Percentiles rank a stretch among this genome's conserved stretches.
Conservation (phyloP, 371 early-diverging fungal species). For the Mucor ambiguus region DNA sequence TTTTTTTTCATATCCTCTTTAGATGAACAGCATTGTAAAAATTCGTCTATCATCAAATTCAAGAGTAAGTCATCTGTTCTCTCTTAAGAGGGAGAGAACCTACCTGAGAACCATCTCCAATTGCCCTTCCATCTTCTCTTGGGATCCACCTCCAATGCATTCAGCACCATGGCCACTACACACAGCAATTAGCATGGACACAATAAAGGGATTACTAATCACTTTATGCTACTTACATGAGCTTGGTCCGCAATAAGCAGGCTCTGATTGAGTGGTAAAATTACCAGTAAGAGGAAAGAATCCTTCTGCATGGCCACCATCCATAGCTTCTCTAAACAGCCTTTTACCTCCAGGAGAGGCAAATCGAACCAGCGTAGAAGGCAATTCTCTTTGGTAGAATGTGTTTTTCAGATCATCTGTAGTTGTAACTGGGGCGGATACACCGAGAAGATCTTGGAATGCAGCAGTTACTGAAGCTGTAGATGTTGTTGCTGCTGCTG, state of each 20-base stretch:
- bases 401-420: conserved; percentile 56
- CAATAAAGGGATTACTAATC: conserved; percentile 43
- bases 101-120: conserved; percentile 81
- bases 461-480: conserved; percentile 18
- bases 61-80: not conserved
- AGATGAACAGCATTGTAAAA: conserved; percentile 83
- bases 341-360: conserved; percentile 78
- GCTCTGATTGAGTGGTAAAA: conserved; percentile 90
- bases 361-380: conserved; percentile 73
- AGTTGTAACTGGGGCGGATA: conserved; percentile 1
- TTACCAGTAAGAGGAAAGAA: conserved; percentile 88
- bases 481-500: not conserved
- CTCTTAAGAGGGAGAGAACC: not conserved
- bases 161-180: conserved; percentile 87
- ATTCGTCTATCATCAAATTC: conserved; percentile 61
- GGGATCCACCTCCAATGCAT: conserved; percentile 90
- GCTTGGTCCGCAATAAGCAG: conserved; percentile 66
- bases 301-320: conserved; percentile 79
- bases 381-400: conserved; percentile 80
- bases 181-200: conserved; percentile 23
- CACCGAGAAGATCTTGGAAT: conserved; percentile 29
- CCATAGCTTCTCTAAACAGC: conserved; percentile 79
- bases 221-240: conserved; percentile 47
- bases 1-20: conserved; percentile 78
- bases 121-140: conserved; percentile 90